Base-by-base conservation (phyloP, 371 early-diverging fungal genomes). In the Gilbertella persicaria region DNA sequence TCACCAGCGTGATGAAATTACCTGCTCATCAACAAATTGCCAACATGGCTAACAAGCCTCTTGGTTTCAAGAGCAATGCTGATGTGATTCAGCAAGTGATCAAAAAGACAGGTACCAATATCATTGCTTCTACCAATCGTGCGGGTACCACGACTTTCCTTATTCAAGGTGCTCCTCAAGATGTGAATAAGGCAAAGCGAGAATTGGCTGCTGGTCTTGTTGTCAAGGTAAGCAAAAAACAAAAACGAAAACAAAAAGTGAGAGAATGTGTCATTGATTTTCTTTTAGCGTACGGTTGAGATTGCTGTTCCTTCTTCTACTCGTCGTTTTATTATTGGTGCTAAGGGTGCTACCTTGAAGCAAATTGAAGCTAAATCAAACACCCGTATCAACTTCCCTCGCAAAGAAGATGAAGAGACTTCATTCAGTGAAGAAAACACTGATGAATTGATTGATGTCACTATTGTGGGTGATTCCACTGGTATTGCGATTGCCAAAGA, bases 401-500 rank as follows among this genome's bases (percentile, higher is more conserved):
- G 87, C 26, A 68, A 69, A 39, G 72, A 75, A 16, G 85, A 78
- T 14, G 79, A 70, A 30, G 79, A 78, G 28, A 62, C 66, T 23
- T 60, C 63, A 8, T 50, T 56, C 23, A 64, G 58, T 17, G 68
- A 69, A 8, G 84, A 82, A 19, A 80, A 80, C 26, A 77, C 83
- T 28, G 80, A 80, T 40, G 85, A 79, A 14, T 62, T 58, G 24
- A 73, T 86, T 6, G 72, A 73, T 20, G 82, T 96, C 25, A 81
- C 83, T 47, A 89, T 98, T 47, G 83, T 84, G 41, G 98, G 98
- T 56, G 93, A 96, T 72, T 73, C 72, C 41, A 79, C 84, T 38
- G 93, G 95, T 40, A 91, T 95, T 38, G 77, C 75, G 50, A 73
- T 88, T 26, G 98, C 98, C 38, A 87, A 88, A 66, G 87, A 84